These are phyloP conservation scores for Trichosporon sp. DNA, from an alignment of 1,284 basidiomycete species.

Conservation along the genomic window DNA sequence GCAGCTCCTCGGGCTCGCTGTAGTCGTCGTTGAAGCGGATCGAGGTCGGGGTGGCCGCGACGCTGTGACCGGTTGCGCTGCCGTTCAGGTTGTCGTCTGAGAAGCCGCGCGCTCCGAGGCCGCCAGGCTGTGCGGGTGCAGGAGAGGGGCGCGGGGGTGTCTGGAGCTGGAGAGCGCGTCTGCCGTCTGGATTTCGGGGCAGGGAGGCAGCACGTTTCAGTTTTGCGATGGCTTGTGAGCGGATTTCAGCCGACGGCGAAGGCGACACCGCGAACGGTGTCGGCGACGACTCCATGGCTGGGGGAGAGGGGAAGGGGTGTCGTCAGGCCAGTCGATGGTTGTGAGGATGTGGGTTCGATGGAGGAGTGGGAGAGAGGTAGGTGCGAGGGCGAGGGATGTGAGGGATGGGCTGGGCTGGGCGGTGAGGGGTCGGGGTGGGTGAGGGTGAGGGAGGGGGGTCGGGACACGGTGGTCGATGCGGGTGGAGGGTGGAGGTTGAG, in stretches of 20 bases:
- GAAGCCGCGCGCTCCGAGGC: conserved; percentile 1
- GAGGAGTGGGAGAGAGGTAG: not conserved
- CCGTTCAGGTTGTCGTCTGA: not conserved
- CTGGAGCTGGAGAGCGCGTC: conserved; percentile 60
- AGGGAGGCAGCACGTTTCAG: conserved; percentile 82
- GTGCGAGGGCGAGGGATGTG: not conserved
- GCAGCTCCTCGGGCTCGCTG: conserved; percentile 29
- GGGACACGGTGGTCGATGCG: conserved; percentile 7
- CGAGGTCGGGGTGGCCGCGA: conserved; percentile 9
- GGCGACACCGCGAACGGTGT: conserved; percentile 10
- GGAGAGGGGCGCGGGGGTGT: conserved; percentile 52
- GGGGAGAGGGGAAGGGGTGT: not conserved
- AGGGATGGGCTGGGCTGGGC: too few species aligned
- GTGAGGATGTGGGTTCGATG: not conserved
- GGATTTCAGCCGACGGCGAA: conserved; percentile 29
- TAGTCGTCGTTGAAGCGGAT: conserved; percentile 7
- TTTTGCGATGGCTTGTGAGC: conserved; percentile 79
- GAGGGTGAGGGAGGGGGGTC: conserved; percentile 1
- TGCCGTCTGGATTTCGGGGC: conserved; percentile 78
- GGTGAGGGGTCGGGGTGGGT: not conserved
- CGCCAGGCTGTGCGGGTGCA: not conserved
- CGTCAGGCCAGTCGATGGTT: not conserved
- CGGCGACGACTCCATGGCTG: conserved; percentile 14
- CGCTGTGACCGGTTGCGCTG: conserved; percentile 1
- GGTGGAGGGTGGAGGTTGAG: not conserved